phyloP scores from a whole-genome alignment of 768 basidiomycete genomes.

The Scleroderma citrinum region DNA sequence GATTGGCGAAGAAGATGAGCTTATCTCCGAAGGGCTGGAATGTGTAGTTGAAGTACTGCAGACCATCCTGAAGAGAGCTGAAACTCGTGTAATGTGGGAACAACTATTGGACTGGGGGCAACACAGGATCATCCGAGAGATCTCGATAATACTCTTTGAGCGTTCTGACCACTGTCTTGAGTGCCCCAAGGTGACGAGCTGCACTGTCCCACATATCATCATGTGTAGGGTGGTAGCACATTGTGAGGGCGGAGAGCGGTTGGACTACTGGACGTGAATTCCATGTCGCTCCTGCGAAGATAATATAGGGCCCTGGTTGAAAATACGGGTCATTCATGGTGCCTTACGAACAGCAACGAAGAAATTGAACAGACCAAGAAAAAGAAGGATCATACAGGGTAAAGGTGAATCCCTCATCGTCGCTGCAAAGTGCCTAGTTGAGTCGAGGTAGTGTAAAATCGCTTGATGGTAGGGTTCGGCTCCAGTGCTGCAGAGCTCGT shows the following conservation, averaged over 20 bases:
- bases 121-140: too few relatives aligned
- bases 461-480: constrained; percentile 25
- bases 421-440: constrained; percentile 2
- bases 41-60: constrained; percentile 13
- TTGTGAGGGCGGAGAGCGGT: constrained; percentile 19
- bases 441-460: constrained; percentile 15
- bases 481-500: constrained; percentile 10
- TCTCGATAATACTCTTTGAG: too few relatives aligned
- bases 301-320: constrained; percentile 18
- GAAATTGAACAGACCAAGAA: constrained; percentile 20
- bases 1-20: too few relatives aligned
- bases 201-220: too few relatives aligned
- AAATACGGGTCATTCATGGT: neutral
- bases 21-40: constrained; percentile 8
- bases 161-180: too few relatives aligned
- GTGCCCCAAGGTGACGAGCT: too few relatives aligned
- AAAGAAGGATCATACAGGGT: constrained; percentile 18
- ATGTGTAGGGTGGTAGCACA: constrained; percentile 19
- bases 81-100: too few relatives aligned
- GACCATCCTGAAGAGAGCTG: neutral
- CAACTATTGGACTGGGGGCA: too few relatives aligned
- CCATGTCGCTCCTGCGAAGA: constrained; percentile 24
- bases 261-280: constrained; percentile 19
- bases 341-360: neutral
- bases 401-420: constrained; percentile 12